phyloP scores from a whole-genome alignment of 495 filamentous ascomycete genomes.

The Pyronema omphalodes region DNA sequence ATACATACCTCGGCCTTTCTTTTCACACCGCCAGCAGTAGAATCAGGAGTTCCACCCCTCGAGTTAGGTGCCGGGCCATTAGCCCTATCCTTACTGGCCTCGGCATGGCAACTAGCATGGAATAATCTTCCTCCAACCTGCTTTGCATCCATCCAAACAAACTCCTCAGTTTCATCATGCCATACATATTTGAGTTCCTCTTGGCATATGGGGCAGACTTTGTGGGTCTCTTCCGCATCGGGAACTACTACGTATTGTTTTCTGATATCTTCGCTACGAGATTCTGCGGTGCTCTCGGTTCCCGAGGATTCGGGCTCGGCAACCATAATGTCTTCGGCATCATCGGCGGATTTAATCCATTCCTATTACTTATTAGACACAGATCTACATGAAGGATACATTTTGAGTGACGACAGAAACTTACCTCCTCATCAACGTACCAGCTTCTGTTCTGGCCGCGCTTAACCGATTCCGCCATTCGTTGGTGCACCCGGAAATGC shows the following conservation, averaged over 20 bases:
- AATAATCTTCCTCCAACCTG: constrained; percentile 62
- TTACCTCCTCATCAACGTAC: constrained; percentile 81
- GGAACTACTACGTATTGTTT: constrained; percentile 67
- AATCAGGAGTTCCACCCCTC: constrained; percentile 20
- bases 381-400: constrained; percentile 13
- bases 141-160: constrained; percentile 88
- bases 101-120: constrained; percentile 74
- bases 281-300: neutral
- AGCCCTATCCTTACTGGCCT: constrained; percentile 50
- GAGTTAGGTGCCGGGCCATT: constrained; percentile 16
- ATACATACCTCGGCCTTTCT: constrained; percentile 23
- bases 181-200: constrained; percentile 79
- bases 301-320: constrained; percentile 24
- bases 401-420: constrained; percentile 22
- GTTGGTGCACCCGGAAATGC: constrained; percentile 89
- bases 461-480: constrained; percentile 62
- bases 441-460: constrained; percentile 75
- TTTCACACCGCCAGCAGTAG: constrained; percentile 12
- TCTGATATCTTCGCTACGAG: constrained; percentile 34
- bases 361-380: neutral
- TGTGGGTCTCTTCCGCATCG: constrained; percentile 48
- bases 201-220: constrained; percentile 79
- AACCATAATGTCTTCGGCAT: constrained; percentile 38
- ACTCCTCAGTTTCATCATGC: constrained; percentile 83
- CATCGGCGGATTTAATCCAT: constrained; percentile 71